Evolutionary conservation across 192 early-diverging fungal species (phyloP).

Genomic region (Linnemannia elongata): DNA sequence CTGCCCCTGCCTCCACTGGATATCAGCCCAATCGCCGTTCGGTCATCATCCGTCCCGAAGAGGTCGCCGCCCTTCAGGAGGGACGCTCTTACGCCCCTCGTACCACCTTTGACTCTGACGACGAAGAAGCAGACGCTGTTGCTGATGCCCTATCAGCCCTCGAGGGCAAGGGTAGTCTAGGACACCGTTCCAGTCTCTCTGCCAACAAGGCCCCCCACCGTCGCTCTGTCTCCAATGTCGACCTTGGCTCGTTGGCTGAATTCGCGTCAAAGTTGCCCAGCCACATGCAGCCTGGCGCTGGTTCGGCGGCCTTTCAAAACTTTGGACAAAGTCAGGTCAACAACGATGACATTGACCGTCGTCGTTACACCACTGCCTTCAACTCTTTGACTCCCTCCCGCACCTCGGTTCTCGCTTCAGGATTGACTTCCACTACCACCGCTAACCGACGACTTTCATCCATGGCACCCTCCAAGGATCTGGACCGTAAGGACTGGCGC

Average conservation of each 20-base stretch:
- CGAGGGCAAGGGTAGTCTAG: conserved; percentile 37
- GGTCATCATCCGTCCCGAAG: conserved; percentile 51
- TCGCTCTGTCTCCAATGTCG: conserved; percentile 30
- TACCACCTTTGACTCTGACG: conserved; percentile 23
- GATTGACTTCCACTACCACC: conserved; percentile 6
- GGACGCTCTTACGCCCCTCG: conserved; percentile 42
- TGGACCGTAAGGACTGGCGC: conserved; percentile 53
- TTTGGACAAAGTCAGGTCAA: conserved; percentile 41
- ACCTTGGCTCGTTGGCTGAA: conserved; percentile 39
- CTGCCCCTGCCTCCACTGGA: background rate
- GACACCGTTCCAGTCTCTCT: conserved; percentile 39
- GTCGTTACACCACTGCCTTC: conserved; percentile 50
- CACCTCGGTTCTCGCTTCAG: conserved; percentile 5
- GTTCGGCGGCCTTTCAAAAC: conserved; percentile 41
- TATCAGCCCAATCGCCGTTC: conserved; percentile 48
- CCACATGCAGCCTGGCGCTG: conserved; percentile 36
- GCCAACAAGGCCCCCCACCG: conserved; percentile 26
- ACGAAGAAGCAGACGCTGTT: conserved; percentile 44
- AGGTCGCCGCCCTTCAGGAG: conserved; percentile 45
- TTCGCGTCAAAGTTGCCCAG: conserved; percentile 44
- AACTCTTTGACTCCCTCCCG: conserved; percentile 20
- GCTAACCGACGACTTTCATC: conserved; percentile 33
- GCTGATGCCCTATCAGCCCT: conserved; percentile 53
- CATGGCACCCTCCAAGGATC: conserved; percentile 23
- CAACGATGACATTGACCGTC: conserved; percentile 44